A percentile compares a stretch with the other conserved stretches of the same genome.
These are phyloP conservation scores for Hypoxylon trugodes DNA, from an alignment of 495 filamentous ascomycete genomes.

Conservation along the genomic window DNA sequence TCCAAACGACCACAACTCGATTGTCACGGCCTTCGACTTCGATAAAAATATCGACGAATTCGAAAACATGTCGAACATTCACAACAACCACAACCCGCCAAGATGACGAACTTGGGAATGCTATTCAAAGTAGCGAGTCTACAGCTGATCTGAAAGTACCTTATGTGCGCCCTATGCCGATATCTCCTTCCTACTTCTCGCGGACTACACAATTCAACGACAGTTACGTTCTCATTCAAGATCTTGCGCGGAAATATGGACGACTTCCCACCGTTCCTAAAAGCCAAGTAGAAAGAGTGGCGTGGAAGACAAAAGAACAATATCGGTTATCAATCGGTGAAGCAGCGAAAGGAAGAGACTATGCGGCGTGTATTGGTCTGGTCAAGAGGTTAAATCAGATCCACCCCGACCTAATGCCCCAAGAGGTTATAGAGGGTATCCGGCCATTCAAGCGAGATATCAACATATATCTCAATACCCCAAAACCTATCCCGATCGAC, in stretches of 20 bases:
- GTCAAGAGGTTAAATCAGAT: constrained; percentile 86
- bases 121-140: constrained; percentile 24
- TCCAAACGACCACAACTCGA: constrained; percentile 25
- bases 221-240: constrained; percentile 74
- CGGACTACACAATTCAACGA: constrained; percentile 86
- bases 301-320: constrained; percentile 83
- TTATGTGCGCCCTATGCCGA: constrained; percentile 76
- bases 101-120: constrained; percentile 26
- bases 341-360: constrained; percentile 78
- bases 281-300: constrained; percentile 73
- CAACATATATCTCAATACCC: constrained; percentile 70
- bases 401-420: constrained; percentile 78
- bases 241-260: constrained; percentile 72
- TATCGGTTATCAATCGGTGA: constrained; percentile 81
- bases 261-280: constrained; percentile 72
- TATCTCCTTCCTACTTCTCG: constrained; percentile 93
- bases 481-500: constrained; percentile 69
- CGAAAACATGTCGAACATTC: constrained; percentile 25
- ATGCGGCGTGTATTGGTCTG: constrained; percentile 74
- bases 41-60: constrained; percentile 11
- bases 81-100: constrained; percentile 23
- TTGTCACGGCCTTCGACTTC: constrained; percentile 24
- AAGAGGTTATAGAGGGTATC: constrained; percentile 70
- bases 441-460: constrained; percentile 75
- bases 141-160: constrained; percentile 30